Conservation (phyloP, 352 stramenopile genomes). For the Blastocystis sp. region DNA sequence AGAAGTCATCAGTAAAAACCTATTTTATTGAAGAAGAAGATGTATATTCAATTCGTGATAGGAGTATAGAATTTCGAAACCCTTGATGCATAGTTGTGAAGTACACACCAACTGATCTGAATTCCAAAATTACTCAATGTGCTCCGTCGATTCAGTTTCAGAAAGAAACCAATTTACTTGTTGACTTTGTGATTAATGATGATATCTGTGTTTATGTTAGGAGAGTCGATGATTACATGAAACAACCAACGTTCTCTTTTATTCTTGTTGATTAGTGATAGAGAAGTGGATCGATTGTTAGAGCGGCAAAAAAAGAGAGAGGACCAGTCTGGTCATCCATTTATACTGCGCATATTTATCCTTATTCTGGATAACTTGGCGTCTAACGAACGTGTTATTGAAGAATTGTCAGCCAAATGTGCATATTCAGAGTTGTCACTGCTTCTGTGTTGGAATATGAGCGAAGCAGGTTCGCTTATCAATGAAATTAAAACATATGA, state of each 20-base stretch:
- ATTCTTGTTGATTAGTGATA: background rate
- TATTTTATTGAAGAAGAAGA: constrained; percentile 35
- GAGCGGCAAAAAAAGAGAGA: background rate
- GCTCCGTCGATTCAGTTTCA: background rate
- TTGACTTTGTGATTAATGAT: constrained; percentile 56
- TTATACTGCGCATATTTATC: constrained; percentile 11
- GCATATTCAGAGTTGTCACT: background rate
- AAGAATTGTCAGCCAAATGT: constrained; percentile 29
- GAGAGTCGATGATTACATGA: constrained; percentile 41
- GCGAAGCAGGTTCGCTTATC: constrained; percentile 16
- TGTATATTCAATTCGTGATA: constrained; percentile 13
- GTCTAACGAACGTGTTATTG: background rate
- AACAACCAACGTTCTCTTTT: background rate
- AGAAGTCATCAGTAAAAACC: background rate
- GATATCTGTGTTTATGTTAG: constrained; percentile 12
- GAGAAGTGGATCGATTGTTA: constrained; percentile 7
- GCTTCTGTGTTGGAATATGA: background rate
- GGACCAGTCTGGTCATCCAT: background rate
- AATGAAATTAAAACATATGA: constrained; percentile 46
- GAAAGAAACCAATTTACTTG: background rate
- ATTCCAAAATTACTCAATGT: background rate
- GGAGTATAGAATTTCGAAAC: background rate
- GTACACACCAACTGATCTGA: constrained; percentile 26
- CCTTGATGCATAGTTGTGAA: background rate
- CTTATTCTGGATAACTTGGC: background rate